Base-by-base conservation (phyloP, 768 basidiomycete genomes). In the Agrocybe chaxingu region DNA sequence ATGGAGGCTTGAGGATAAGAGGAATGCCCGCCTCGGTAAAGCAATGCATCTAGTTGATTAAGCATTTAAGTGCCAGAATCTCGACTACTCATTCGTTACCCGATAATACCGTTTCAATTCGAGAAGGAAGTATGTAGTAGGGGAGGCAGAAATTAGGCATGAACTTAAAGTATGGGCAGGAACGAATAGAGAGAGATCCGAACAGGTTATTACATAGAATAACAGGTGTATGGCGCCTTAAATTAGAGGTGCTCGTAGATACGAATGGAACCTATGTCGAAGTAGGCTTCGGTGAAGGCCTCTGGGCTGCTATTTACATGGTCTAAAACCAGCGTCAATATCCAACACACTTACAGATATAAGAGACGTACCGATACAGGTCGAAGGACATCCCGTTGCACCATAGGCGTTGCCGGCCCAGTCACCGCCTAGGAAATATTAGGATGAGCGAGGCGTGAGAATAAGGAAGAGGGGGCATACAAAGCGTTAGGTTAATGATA, bases 271-370 rank as follows among this genome's bases (percentile, higher is more conserved):
- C 75, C 77, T 63, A 90, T 73, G 35, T 87, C 78, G 69, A 87
- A 89, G 69, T 78, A 88, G 1, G 88, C 86, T 11, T 81, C 66
- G n/a, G 56, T 39, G 65, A 88, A 89, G 8, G 80, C 79, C 8
- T 57, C 54, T 0, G 89, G 87, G 62, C 85, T 82, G 57, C 72
- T 73, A 67, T 80, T 75, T 47, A 87, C 84, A 59, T 69, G 81
- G 45, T 79, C 83, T 42, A 32, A 18, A 6, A 10, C 11, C 13
- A 11, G 39, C 13, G 18, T 12, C 42, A 37, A 30, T 30, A 37
- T 37, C 3, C 7, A 7, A n/a, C 30, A 18, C 34, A 7, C 43
- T 34, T 38, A 19, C 12, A 19, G 16, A 9, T n/a, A 42, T n/a
- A 32, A 1, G 18, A 35, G 19, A 74, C 82, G 56, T 47, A 85